Conservation (phyloP, 352 stramenopile genomes). For the Paralagenidium karlingii region DNA sequence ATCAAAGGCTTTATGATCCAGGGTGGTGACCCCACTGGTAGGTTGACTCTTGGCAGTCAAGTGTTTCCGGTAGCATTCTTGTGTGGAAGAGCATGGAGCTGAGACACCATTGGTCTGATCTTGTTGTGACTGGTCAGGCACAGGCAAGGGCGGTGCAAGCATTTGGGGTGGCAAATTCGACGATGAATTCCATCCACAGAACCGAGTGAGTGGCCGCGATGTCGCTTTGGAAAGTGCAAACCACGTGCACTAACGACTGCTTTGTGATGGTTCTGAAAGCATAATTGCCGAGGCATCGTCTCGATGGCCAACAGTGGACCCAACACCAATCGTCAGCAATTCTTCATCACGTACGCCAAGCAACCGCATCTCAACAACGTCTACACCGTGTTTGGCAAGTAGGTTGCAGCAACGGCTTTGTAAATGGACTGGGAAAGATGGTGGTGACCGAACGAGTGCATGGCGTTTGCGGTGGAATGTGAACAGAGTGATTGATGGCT, state of each 20-base stretch:
- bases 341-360: slow-evolving; percentile 97
- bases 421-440: neutral
- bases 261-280: slow-evolving; percentile 15
- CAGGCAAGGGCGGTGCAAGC: slow-evolving; percentile 82
- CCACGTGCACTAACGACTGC: slow-evolving; percentile 1
- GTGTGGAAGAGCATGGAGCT: neutral
- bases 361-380: slow-evolving; percentile 97
- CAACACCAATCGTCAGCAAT: slow-evolving; percentile 92
- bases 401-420: slow-evolving; percentile 9
- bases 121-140: slow-evolving; percentile 29
- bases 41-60: too few species aligned
- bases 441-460: too few species aligned
- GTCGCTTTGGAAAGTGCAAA: neutral
- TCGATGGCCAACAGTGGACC: slow-evolving; percentile 89
- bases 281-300: slow-evolving; percentile 84
- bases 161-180: slow-evolving; percentile 85
- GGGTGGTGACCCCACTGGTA: slow-evolving; percentile 83
- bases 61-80: too few species aligned
- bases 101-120: neutral
- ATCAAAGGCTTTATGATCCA: slow-evolving; percentile 86
- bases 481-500: slow-evolving; percentile 87
- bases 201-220: slow-evolving; percentile 26
- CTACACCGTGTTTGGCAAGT: slow-evolving; percentile 96
- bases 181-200: slow-evolving; percentile 88
- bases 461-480: too few species aligned